Evolutionary conservation across 2,329 filamentous ascomycete species (phyloP).

Genomic region (Hypoxylon sp.): DNA sequence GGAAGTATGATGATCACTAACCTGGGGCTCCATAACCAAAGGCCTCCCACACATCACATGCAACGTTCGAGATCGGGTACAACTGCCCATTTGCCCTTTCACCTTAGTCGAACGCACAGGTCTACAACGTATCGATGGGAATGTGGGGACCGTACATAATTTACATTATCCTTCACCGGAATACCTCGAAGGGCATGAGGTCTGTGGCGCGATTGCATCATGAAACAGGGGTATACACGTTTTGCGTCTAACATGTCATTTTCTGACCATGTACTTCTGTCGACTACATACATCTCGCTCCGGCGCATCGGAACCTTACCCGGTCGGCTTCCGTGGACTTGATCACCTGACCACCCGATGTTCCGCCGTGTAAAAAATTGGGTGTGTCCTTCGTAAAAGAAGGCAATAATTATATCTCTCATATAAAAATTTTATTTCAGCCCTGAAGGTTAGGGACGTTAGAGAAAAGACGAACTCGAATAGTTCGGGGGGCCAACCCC

Average conservation of each 20-base stretch:
- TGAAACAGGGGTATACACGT: constrained; percentile 23
- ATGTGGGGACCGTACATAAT: constrained; percentile 9
- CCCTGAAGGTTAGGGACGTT: background rate
- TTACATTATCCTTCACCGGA: background rate
- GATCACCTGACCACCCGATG: constrained; percentile 27
- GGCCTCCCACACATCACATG: constrained; percentile 11
- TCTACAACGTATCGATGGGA: background rate
- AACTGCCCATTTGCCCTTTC: constrained; percentile 2
- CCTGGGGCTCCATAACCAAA: constrained; percentile 3
- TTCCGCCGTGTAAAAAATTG: background rate
- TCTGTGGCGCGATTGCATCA: constrained; percentile 21
- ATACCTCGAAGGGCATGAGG: background rate
- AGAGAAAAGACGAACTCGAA: background rate
- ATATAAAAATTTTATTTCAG: background rate
- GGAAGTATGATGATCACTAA: constrained; percentile 17
- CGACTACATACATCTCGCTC: constrained; percentile 11
- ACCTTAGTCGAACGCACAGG: background rate
- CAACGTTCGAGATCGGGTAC: background rate
- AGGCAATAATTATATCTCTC: background rate
- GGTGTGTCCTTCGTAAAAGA: background rate
- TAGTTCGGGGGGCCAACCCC: background rate
- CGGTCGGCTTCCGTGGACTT: constrained; percentile 2
- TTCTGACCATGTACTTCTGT: background rate
- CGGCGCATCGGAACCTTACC: constrained; percentile 17
- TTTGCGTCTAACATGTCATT: constrained; percentile 8